phyloP scores from a whole-genome alignment of 2,329 filamentous ascomycete species.

The Fusarium veterinarium region DNA sequence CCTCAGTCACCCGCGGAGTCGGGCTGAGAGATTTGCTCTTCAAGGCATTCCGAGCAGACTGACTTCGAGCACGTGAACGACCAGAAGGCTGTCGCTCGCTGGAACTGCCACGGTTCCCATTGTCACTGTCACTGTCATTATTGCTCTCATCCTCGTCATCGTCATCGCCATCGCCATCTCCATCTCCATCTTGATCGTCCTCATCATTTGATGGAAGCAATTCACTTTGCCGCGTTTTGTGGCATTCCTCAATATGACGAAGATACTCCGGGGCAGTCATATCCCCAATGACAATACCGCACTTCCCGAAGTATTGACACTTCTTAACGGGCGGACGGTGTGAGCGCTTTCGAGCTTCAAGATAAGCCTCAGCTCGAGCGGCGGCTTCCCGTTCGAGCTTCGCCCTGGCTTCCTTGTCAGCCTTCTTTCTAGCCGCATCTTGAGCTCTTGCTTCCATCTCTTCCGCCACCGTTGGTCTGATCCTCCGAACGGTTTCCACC shows the following conservation, averaged over 20 bases:
- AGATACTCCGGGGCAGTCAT: conserved; percentile 25
- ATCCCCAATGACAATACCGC: conserved; percentile 3
- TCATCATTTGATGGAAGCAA: not conserved
- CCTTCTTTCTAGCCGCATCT: not conserved
- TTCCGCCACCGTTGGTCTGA: not conserved
- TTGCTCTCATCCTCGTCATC: not conserved
- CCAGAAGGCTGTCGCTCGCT: not conserved
- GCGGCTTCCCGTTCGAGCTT: not conserved
- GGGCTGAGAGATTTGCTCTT: not conserved
- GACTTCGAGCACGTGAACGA: not conserved
- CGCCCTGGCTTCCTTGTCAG: not conserved
- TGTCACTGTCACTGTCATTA: no score
- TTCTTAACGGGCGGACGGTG: not conserved
- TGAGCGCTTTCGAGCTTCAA: not conserved
- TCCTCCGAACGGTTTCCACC: not conserved
- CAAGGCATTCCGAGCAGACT: not conserved
- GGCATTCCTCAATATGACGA: not conserved
- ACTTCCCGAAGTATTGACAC: conserved; percentile 29
- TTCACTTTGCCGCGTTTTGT: conserved; percentile 6
- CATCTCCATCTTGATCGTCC: not conserved
- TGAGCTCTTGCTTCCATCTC: not conserved
- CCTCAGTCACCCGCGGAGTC: not conserved
- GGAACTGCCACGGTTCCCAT: not conserved
- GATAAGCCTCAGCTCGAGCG: not conserved
- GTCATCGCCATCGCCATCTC: not conserved